Base-by-base conservation (phyloP, 768 basidiomycete species). In the Rubroboletus pulcherrimus region DNA sequence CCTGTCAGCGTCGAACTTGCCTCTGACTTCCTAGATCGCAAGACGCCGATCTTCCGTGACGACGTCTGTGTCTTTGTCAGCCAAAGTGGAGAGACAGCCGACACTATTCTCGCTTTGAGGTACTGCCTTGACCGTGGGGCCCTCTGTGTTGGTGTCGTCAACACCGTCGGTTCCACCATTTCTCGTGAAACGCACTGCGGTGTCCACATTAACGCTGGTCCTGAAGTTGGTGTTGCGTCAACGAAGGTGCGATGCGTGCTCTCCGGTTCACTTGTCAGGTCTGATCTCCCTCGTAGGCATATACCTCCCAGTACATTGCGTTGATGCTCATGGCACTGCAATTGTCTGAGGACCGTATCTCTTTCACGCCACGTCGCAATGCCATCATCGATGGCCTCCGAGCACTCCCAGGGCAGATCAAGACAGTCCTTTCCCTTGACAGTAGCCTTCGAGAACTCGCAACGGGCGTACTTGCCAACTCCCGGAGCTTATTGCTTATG, bases 31-130 rank as follows among this genome's bases (percentile, higher is more conserved):
- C 77, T 99, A 67, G 97, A 99, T 76, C 84, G 97, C 72, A 96
- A 95, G 81, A 98, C 96, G 0, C 97, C 97, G 9, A 98, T 99
- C 73, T 99, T 98, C 89, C 82, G 97, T 67, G 97, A 99, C 71
- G 97, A 99, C 65, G 87, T 98, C 56, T 94, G 93, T 65, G 81
- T 98, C 62, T 97, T 98, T 77, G 79, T 99, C 61, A 93, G 91
- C 59, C 97, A 99, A 75, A 96, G 93, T 62, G 97, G 97, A 56
- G 97, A 98, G 79, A 99, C 97, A 1, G 97, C 97, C 38, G 97
- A 99, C 70, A 98, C 93, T 29, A 96, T 99, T 74, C 77, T 99
- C 61, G 93, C 95, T 26, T 76, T 99, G 77, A 85, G 91, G 56
- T 99, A 99, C 78, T 98, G 95, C 74, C 72, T 97, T 67, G 97